Evolutionary conservation across 208 protist genomes (phyloP).

Genomic region (Acanthamoeba culbertsoni): DNA sequence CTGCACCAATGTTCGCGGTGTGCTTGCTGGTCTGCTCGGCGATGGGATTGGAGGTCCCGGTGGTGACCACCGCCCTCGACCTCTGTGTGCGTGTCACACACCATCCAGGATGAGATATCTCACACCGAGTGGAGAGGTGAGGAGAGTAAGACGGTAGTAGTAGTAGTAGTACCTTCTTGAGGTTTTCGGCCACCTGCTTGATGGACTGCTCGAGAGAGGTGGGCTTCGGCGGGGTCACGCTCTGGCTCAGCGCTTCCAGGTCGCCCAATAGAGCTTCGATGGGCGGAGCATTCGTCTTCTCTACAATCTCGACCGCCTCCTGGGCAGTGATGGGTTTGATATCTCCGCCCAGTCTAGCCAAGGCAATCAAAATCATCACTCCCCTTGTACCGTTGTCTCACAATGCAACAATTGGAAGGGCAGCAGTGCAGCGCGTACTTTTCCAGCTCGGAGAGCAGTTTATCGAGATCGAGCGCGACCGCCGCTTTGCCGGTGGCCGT

Average conservation of each 20-base stretch:
- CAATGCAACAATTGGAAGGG: neutral
- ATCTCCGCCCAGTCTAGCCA: too few species aligned
- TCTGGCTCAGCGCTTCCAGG: neutral
- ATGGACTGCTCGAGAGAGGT: neutral
- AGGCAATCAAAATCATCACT: neutral
- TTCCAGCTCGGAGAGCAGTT: neutral
- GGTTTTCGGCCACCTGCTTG: neutral
- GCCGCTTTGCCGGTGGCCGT: neutral
- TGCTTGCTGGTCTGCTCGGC: slow-evolving; percentile 14
- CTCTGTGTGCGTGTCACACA: too few species aligned
- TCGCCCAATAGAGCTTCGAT: slow-evolving; percentile 29
- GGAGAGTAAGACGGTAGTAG: neutral
- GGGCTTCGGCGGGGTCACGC: neutral
- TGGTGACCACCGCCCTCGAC: neutral
- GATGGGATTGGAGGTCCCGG: too few species aligned
- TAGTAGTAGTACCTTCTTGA: neutral
- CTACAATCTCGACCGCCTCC: neutral
- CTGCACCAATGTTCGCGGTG: slow-evolving; percentile 37
- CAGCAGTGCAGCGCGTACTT: neutral
- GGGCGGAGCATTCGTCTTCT: neutral
- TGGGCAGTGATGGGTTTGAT: too few species aligned
- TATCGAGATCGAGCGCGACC: slow-evolving; percentile 42
- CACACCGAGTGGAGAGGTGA: neutral
- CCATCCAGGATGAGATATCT: too few species aligned
- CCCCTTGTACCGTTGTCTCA: neutral